Evolutionary conservation across 164 flowering plant genomes (phyloP), one percentile per base, ranked within the genome.

Genomic region (Umbilicus rupestris): DNA sequence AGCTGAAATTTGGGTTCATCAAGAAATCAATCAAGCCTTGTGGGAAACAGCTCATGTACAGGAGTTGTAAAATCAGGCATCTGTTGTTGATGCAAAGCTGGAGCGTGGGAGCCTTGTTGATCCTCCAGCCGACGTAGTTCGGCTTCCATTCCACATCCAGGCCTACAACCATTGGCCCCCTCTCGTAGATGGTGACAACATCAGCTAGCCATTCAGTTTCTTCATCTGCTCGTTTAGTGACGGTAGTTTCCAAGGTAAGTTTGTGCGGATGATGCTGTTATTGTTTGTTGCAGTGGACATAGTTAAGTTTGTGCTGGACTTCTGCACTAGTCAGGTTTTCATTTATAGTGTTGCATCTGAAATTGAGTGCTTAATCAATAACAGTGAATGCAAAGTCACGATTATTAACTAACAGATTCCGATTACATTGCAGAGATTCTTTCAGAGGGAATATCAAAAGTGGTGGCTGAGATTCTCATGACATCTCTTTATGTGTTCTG

Each of bases 61-160:
- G 35, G 1, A 75, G 68, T 31, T 69, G 78, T n/a, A 72, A 41
- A 2, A 72, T 66, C 30, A 75, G 72, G 37, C 74, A 71, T 44
- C 69, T 75, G 58, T 57, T 65, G 42, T 66, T 66, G 15, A 69
- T n/a, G 30, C 75, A 72, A 14, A 75, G 70, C 30, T 75, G 75
- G 10, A 75, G 20, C 2, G 64, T 66, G 7, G 78, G 71, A 1
- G 67, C 57, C 24, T 64, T 69, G 71, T 67, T 67, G 63, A 47
- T 65, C 65, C 62, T 50, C 0, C 62, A 62, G 15, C 28, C 15
- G 17, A 66, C 63, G 0, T 31, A 58, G 39, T 62, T 64, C 6
- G 65, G 73, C 39, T 39, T 70, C 68, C 62, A 68, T 49, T 75
- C 70, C 14, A 67, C 52, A 64, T 62, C 70, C 2, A 75, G 26